Evolutionary conservation across 2,329 filamentous ascomycete species (phyloP).

Genomic region (Fusarium sp.): DNA sequence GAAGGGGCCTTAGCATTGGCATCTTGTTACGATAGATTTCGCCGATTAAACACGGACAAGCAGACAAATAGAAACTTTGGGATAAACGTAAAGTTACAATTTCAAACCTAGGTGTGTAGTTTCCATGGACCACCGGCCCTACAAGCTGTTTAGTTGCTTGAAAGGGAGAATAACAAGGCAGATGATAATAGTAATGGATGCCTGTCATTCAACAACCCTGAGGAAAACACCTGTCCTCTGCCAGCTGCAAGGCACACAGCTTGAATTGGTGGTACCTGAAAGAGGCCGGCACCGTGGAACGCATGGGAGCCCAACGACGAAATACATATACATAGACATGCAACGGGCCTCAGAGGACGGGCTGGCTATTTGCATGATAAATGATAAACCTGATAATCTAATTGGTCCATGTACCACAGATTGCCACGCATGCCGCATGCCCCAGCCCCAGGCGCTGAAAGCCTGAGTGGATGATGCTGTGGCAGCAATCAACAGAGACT

Average conservation of each 20-base stretch:
- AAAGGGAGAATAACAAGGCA: constrained; percentile 23
- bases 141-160: constrained; percentile 15
- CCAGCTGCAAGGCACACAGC: constrained; percentile 19
- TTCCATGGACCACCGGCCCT: constrained; percentile 20
- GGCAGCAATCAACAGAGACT: constrained; percentile 28
- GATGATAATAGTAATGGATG: neutral
- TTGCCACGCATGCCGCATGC: constrained; percentile 23
- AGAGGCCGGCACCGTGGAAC: constrained; percentile 25
- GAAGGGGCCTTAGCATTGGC: too few species aligned
- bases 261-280: constrained; percentile 8
- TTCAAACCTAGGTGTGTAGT: too few species aligned
- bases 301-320: constrained; percentile 18
- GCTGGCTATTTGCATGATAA: too few species aligned
- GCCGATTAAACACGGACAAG: too few species aligned
- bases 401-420: constrained; percentile 12
- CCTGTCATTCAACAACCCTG: neutral
- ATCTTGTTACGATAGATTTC: too few species aligned
- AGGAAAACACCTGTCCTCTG: neutral
- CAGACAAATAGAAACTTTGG: neutral
- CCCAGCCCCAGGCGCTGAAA: constrained; percentile 23
- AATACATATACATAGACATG: constrained; percentile 3
- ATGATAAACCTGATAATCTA: constrained; percentile 6
- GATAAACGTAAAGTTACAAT: neutral
- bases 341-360: constrained; percentile 5
- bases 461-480: constrained; percentile 35